phyloP scores from a whole-genome alignment of 768 basidiomycete species.

The Leccinum olivaceopallidum region DNA sequence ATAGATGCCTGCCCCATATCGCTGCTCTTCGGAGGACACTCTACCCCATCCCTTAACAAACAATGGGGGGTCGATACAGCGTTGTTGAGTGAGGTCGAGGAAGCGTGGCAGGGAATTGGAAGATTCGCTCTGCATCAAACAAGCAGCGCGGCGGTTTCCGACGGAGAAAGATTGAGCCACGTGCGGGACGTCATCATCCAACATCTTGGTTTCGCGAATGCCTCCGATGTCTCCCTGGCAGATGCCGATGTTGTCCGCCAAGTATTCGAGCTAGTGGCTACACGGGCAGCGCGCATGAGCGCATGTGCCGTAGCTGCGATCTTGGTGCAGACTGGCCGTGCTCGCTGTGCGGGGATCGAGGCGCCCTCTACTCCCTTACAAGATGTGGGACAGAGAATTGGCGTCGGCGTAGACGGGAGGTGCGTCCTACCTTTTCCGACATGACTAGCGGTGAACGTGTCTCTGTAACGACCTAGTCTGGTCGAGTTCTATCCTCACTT shows the following conservation, averaged over 20 bases:
- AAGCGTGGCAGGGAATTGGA: slow-evolving; percentile 61
- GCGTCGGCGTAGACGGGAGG: slow-evolving; percentile 95
- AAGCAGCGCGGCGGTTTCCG: background rate
- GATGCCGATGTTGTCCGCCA: slow-evolving; percentile 82
- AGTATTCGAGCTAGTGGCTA: slow-evolving; percentile 75
- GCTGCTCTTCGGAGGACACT: slow-evolving; percentile 79
- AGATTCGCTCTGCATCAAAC: slow-evolving; percentile 29
- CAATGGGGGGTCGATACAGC: slow-evolving; percentile 97
- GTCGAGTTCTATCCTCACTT: slow-evolving; percentile 93
- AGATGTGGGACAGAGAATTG: slow-evolving; percentile 52
- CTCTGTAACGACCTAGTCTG: slow-evolving; percentile 48
- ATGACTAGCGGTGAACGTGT: background rate
- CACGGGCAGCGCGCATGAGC: slow-evolving; percentile 80
- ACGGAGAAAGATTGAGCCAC: slow-evolving; percentile 44
- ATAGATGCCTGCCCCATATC: slow-evolving; percentile 73
- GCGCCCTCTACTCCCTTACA: slow-evolving; percentile 12
- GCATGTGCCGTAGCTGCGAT: slow-evolving; percentile 87
- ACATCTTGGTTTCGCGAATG: slow-evolving; percentile 55
- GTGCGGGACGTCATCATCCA: slow-evolving; percentile 63
- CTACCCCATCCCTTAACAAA: slow-evolving; percentile 69
- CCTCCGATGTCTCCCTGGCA: slow-evolving; percentile 51
- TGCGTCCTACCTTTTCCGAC: slow-evolving; percentile 28
- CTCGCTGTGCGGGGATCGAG: slow-evolving; percentile 46
- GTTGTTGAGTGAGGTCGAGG: slow-evolving; percentile 83
- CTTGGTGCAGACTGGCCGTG: slow-evolving; percentile 76